phyloP scores from a whole-genome alignment of 306 rosid genomes.

The Quercus bicolor region DNA sequence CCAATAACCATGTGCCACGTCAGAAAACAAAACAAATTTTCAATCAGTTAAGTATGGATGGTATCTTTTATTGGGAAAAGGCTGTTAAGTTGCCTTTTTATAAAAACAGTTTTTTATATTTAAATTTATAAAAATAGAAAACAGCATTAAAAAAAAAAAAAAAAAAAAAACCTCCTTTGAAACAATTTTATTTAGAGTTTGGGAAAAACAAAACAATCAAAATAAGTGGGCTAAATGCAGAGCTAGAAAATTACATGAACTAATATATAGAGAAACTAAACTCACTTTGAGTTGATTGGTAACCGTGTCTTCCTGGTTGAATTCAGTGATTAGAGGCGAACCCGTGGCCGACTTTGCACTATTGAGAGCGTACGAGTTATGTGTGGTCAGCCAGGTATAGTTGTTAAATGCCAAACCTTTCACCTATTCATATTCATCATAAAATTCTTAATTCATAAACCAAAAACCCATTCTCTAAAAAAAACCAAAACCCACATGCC shows the following conservation, averaged over 20 bases:
- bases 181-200: background rate
- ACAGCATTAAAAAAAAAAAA: too few relatives aligned
- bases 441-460: background rate
- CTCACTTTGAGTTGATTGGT: constrained; percentile 70
- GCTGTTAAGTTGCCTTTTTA: too few relatives aligned
- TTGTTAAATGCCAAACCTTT: constrained; percentile 70
- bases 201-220: background rate
- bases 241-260: constrained; percentile 1
- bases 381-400: constrained; percentile 95
- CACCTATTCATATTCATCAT: constrained; percentile 35
- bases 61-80: too few relatives aligned
- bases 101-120: too few relatives aligned
- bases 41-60: too few relatives aligned
- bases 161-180: too few relatives aligned
- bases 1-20: too few relatives aligned
- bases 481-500: background rate
- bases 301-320: constrained; percentile 81
- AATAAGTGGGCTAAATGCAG: background rate
- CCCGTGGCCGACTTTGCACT: constrained; percentile 71
- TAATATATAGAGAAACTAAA: constrained; percentile 13
- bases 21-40: too few relatives aligned
- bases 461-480: background rate
- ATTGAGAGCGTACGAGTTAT: constrained; percentile 69
- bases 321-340: constrained; percentile 44
- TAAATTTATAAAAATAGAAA: too few relatives aligned